A percentile compares a stretch with the other conserved stretches of the same genome.
Evolutionary conservation across 352 stramenopile genomes (phyloP).

Genomic region (Lagenidium giganteum): DNA sequence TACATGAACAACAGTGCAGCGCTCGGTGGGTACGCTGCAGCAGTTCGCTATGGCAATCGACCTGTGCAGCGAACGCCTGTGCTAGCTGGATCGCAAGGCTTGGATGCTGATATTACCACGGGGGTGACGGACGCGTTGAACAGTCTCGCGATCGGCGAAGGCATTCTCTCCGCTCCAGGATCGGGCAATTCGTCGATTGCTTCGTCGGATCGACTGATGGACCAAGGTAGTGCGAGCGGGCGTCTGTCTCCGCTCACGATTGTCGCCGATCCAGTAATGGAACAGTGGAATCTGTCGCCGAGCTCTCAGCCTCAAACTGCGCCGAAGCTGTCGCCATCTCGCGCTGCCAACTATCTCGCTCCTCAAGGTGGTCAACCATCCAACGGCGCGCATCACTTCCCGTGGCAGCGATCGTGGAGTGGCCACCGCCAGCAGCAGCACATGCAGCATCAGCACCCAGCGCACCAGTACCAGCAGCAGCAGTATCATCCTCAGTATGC

Average conservation of each 20-base stretch:
- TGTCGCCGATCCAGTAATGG: slow-evolving; percentile 63
- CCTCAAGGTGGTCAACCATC: no score
- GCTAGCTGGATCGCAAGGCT: slow-evolving; percentile 7
- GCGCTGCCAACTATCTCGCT: no score
- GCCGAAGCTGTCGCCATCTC: slow-evolving; percentile 22
- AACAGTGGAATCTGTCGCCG: slow-evolving; percentile 77
- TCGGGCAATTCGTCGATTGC: slow-evolving; percentile 28
- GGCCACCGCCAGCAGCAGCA: slow-evolving; percentile 24
- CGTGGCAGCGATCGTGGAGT: slow-evolving; percentile 56
- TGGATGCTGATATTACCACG: slow-evolving; percentile 18
- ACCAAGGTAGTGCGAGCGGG: slow-evolving; percentile 45
- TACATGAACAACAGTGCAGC: slow-evolving; percentile 38
- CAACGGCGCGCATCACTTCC: no score
- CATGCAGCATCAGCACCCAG: slow-evolving; percentile 21
- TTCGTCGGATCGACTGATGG: slow-evolving; percentile 46
- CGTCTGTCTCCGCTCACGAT: slow-evolving; percentile 52
- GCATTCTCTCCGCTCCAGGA: slow-evolving; percentile 10
- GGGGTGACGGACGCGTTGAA: slow-evolving; percentile 65
- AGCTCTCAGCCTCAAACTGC: slow-evolving; percentile 33
- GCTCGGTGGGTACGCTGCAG: slow-evolving; percentile 72
- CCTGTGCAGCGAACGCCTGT: slow-evolving; percentile 26
- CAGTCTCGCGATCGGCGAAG: slow-evolving; percentile 57
- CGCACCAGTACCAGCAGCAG: no score
- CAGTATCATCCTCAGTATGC: no score
- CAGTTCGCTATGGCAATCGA: slow-evolving; percentile 64